phyloP scores from a whole-genome alignment of 768 basidiomycete species.

The Hirschioporus abietinus region DNA sequence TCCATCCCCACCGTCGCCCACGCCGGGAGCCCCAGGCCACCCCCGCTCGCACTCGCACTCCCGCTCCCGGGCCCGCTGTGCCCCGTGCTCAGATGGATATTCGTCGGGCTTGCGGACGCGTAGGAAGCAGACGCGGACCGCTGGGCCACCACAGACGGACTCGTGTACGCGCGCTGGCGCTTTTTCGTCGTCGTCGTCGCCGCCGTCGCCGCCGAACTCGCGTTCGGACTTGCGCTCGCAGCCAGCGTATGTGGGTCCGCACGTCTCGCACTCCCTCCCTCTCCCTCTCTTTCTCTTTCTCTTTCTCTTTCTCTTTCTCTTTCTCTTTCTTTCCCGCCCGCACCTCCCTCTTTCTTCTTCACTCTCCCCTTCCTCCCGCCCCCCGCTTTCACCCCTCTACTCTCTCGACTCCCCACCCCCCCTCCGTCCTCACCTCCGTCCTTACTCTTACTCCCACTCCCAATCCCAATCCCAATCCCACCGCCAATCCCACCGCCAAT shows the following conservation, averaged over 20 bases:
- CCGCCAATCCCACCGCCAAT: conserved; percentile 9
- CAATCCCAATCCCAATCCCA: conserved; percentile 17
- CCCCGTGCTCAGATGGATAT: no score
- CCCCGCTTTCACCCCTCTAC: conserved; percentile 60
- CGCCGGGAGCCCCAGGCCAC: not conserved
- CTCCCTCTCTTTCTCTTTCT: no score
- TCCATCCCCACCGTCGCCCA: not conserved
- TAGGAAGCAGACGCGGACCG: no score
- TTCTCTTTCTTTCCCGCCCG: no score
- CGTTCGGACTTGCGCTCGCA: not conserved
- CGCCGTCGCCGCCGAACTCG: not conserved
- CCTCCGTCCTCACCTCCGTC: conserved; percentile 31
- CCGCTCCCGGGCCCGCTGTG: no score
- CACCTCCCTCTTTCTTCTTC: not conserved
- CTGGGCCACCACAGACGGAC: no score
- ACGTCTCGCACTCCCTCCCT: no score
- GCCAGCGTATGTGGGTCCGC: no score
- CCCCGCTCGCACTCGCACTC: not conserved
- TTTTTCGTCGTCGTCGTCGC: not conserved
- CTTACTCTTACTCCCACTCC: conserved; percentile 9
- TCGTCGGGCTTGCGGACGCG: no score
- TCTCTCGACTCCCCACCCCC: conserved; percentile 47
- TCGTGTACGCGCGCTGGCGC: not conserved
- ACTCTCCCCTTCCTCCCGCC: conserved; percentile 60
- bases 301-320: no score